phyloP scores from a whole-genome alignment of 1,284 basidiomycete genomes.

The Leccinum angustisporum region DNA sequence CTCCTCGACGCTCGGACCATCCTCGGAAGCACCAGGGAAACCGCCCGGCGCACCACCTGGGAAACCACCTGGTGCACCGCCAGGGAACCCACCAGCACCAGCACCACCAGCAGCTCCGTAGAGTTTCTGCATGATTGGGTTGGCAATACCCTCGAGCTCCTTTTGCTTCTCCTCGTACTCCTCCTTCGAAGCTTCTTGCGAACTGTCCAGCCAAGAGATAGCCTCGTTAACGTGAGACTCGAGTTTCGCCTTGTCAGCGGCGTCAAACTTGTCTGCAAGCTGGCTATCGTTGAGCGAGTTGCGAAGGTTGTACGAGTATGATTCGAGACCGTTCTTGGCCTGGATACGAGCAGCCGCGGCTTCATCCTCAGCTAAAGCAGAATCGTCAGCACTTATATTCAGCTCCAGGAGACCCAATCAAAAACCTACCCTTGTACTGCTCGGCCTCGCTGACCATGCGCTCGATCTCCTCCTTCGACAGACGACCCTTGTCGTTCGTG shows the following conservation, averaged over 20 bases:
- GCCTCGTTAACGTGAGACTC: conserved; percentile 83
- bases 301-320: conserved; percentile 95
- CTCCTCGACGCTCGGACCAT: conserved; percentile 88
- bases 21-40: conserved; percentile 60
- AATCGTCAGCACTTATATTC: conserved; percentile 22
- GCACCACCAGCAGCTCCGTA: conserved; percentile 76
- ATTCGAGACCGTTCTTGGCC: conserved; percentile 89
- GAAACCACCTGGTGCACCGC: conserved; percentile 50
- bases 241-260: conserved; percentile 87
- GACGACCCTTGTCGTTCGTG: conserved; percentile 98
- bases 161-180: conserved; percentile 97
- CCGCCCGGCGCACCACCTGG: conserved; percentile 54
- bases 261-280: conserved; percentile 84
- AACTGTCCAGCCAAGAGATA: conserved; percentile 87
- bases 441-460: conserved; percentile 94
- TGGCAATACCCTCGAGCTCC: conserved; percentile 89
- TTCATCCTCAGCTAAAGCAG: conserved; percentile 69
- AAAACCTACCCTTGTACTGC: conserved; percentile 76
- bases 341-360: conserved; percentile 80
- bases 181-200: conserved; percentile 91
- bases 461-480: conserved; percentile 98
- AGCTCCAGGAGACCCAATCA: background rate
- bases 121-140: conserved; percentile 94
- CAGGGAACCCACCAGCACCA: conserved; percentile 44
- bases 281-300: conserved; percentile 88